Evolutionary conservation across 768 basidiomycete genomes (phyloP), one percentile per base, ranked within the genome.

Genomic region (Russula abietina): DNA sequence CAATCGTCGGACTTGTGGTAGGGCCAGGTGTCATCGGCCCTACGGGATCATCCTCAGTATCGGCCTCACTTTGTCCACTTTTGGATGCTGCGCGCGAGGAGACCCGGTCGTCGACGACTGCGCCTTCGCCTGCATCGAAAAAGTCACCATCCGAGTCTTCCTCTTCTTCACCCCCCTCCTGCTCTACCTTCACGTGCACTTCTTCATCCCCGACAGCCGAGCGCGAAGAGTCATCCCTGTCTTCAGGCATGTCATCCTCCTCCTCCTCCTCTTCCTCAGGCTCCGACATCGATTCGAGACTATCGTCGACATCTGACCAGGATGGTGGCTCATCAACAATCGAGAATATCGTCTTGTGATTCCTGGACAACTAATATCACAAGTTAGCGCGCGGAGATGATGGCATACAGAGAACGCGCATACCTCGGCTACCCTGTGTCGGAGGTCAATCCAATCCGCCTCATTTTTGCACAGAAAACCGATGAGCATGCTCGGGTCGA

Each of bases 401-500:
- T 3, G 1, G 4, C 22, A 46, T 43, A 43, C 8, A 6, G 9
- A 46, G 4, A 46, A n/a, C n/a, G n/a, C 22, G 28, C 51, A 56
- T 56, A 96, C 93, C 74, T 90, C 86, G 2, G 76, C 79, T 39
- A 92, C 85, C 55, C 92, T 78, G 61, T 73, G 76, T 65, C 84
- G 80, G 59, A 98, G 82, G 74, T 98, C 93, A 17, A 79, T 73
- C 90, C 93, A 98, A 58, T 98, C 96, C 19, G 71, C 77, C 74
- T 92, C 88, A 70, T 91, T 85, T 69, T 82, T 83, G 71, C 88
- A 87, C 67, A 98, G 71, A 72, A 99, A 98, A 12, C 95, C 95
- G 62, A 98, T 81, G 8, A 99, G 77, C 97, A 99, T 98, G 69
- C 93, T 97, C 26, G 96, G 97, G 73, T 98, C 97, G 59, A 99